phyloP scores from a whole-genome alignment of 768 basidiomycete species.

The Calocybe indica region DNA sequence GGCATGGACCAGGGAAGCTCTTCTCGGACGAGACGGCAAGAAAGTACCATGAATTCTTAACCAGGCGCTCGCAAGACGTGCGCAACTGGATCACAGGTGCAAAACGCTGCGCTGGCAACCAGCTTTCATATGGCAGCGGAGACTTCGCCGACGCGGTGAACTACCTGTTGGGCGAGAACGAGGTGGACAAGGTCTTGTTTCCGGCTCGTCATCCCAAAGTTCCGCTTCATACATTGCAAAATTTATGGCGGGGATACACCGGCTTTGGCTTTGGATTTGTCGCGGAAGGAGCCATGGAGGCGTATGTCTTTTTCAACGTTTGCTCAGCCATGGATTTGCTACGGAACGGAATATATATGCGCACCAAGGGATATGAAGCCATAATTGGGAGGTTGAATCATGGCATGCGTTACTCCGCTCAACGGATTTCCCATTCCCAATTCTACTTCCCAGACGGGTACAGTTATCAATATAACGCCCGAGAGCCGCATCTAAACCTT shows the following conservation, averaged over 20 bases:
- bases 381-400: constrained; percentile 11
- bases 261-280: constrained; percentile 26
- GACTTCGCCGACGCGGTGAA: constrained; percentile 29
- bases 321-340: constrained; percentile 22
- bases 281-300: constrained; percentile 19
- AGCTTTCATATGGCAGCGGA: constrained; percentile 14
- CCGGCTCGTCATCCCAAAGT: constrained; percentile 29
- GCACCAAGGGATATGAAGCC: constrained; percentile 12
- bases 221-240: constrained; percentile 18
- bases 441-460: constrained; percentile 16
- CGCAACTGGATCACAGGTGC: constrained; percentile 24
- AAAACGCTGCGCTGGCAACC: background rate
- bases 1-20: constrained; percentile 11
- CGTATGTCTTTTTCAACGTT: constrained; percentile 32
- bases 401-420: constrained; percentile 22
- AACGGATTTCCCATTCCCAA: constrained; percentile 22
- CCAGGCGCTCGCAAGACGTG: constrained; percentile 21
- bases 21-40: background rate
- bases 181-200: constrained; percentile 25
- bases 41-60: constrained; percentile 23
- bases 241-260: constrained; percentile 20
- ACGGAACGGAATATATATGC: constrained; percentile 19
- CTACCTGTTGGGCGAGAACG: constrained; percentile 26
- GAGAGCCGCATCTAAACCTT: constrained; percentile 13
- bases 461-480: background rate